Conservation (phyloP, 2,329 filamentous ascomycete species). For the Chrysoporthe puriensis region DNA sequence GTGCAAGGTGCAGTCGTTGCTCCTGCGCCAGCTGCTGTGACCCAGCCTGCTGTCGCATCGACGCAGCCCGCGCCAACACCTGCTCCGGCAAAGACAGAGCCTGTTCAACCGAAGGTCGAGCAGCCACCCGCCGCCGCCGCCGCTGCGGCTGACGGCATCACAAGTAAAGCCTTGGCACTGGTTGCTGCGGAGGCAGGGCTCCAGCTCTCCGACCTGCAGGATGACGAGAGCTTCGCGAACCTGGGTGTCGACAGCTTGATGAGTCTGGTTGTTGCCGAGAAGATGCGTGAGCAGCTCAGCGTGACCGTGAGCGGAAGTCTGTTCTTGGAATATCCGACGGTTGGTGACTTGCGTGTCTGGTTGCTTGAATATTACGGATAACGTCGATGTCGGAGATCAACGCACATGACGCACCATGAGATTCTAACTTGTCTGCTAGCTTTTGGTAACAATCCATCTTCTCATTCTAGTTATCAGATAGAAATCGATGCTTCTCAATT, state of each 20-base stretch:
- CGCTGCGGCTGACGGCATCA: constrained; percentile 35
- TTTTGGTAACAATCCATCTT: too few species aligned
- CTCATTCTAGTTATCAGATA: too few species aligned
- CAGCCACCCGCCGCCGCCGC: constrained; percentile 30
- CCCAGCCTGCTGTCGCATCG: neutral
- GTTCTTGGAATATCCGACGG: constrained; percentile 42
- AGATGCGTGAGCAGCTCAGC: constrained; percentile 38
- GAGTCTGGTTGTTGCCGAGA: constrained; percentile 41
- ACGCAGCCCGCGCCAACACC: neutral
- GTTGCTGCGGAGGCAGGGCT: constrained; percentile 63
- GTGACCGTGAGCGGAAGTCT: constrained; percentile 36
- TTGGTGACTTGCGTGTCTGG: constrained; percentile 18
- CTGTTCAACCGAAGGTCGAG: neutral
- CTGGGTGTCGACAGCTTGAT: constrained; percentile 45
- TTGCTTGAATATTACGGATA: constrained; percentile 19
- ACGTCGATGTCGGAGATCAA: neutral
- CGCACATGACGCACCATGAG: too few species aligned
- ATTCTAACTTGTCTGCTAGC: too few species aligned
- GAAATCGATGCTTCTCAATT: too few species aligned
- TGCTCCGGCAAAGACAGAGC: neutral
- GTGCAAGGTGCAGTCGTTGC: neutral
- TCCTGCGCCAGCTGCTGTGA: neutral
- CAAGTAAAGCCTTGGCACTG: constrained; percentile 36
- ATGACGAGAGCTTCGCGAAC: constrained; percentile 40
- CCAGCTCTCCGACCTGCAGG: constrained; percentile 49